phyloP scores from a whole-genome alignment of 108 stramenopile genomes.

The Cafeteria roenbergensis region DNA sequence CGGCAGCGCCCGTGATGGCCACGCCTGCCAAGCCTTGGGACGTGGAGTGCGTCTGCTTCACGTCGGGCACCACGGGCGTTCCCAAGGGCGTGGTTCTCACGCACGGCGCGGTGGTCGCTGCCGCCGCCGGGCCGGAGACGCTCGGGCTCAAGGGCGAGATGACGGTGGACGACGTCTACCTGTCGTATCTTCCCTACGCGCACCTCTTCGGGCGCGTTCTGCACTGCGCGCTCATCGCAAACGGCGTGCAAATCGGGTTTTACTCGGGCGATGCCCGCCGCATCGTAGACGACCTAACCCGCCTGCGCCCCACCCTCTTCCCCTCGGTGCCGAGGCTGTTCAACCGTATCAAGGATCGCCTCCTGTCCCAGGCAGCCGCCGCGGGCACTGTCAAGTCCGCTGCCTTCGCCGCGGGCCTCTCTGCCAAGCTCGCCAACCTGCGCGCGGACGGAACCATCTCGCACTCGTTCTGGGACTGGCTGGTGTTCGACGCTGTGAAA shows the following conservation, averaged over 20 bases:
- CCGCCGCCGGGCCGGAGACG: slow-evolving; percentile 14
- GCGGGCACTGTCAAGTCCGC: neutral
- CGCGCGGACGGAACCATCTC: slow-evolving; percentile 14
- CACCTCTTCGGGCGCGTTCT: slow-evolving; percentile 84
- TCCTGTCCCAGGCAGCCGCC: slow-evolving; percentile 2
- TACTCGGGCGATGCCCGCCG: slow-evolving; percentile 61
- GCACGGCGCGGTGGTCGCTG: slow-evolving; percentile 63
- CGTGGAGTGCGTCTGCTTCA: slow-evolving; percentile 52
- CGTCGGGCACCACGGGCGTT: slow-evolving; percentile 48
- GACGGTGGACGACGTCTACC: slow-evolving; percentile 55
- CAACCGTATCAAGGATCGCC: slow-evolving; percentile 72
- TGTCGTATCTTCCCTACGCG: slow-evolving; percentile 82
- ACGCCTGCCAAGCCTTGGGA: slow-evolving; percentile 53
- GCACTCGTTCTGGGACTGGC: slow-evolving; percentile 70
- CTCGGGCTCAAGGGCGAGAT: slow-evolving; percentile 19
- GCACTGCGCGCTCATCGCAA: slow-evolving; percentile 39
- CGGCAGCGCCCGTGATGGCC: slow-evolving; percentile 1
- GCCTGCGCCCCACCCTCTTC: slow-evolving; percentile 72
- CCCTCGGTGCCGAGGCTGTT: slow-evolving; percentile 78
- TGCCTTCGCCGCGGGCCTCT: slow-evolving; percentile 11
- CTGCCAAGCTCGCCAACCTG: slow-evolving; percentile 13
- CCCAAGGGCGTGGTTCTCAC: slow-evolving; percentile 81
- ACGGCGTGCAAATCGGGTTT: slow-evolving; percentile 68
- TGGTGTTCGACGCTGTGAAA: slow-evolving; percentile 79
- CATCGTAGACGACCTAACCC: slow-evolving; percentile 67